Base-by-base conservation (phyloP, 768 basidiomycete genomes). In the Amanita rimosa region DNA sequence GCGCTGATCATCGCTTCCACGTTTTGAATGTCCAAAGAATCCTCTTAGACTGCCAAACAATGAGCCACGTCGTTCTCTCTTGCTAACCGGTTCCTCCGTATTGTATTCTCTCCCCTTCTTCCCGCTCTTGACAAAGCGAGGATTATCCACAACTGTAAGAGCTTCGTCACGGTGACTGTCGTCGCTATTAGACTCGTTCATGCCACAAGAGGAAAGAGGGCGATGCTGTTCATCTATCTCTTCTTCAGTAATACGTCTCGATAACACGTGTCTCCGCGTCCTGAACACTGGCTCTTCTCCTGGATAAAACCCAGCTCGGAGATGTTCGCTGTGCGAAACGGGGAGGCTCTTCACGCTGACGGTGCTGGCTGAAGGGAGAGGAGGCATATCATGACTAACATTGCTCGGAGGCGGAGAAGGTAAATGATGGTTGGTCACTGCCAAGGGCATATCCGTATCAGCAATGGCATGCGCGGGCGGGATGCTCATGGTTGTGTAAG, bases 131-230 rank as follows among this genome's bases (percentile, higher is more conserved):
- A 66, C 59, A 50, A 76, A 80, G 21, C 73, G 68, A 11, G 75
- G 71, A 53, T 82, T 82, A 55, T 81, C 80, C n/a, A 75, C 69
- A 4, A 79, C 65, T 36, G 64, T 60, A 9, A 74, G 52, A n/a
- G 65, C 61, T 1, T 57, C 59, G 29, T 58, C 54, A 6, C 58
- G 56, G 11, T 62, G 54, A 14, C 57, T 60, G 11, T 67, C 67
- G 5, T 66, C 68, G 0, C 55, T 65, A 35, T 66, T 68, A 47
- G 67, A 63, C 4, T 64, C 64, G 6, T 57, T 65, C 33, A 49
- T 14, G 11, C 8, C 22, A 10, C 22, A 14, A 21, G 41, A 43
- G 29, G 24, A 42, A 26, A 42, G 14, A 43, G 13, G 1, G n/a
- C 16, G 11, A 11, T 24, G 59, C 13, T 61, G 59, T 26, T 54